Base-by-base conservation (phyloP, 257 asterid species). In the Solanum habrochaites region DNA sequence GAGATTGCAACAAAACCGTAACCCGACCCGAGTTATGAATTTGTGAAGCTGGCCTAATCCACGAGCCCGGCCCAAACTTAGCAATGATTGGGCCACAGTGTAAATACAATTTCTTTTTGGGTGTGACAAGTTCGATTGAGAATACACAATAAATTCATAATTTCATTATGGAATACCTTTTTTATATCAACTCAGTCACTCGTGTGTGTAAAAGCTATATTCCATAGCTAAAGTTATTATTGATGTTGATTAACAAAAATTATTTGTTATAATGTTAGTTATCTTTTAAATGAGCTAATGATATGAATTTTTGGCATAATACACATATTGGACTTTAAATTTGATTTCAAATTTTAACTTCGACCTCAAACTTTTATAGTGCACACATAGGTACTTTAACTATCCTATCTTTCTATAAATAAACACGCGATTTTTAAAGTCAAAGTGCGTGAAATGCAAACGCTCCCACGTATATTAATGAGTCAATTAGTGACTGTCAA, bases 1-100 rank as follows among this genome's bases (percentile, higher is more conserved):
- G 14, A 80, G 85, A 81, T 15, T 15, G 14, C 8, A 20, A 3
- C 27, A 47, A 29, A 31, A 40, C 16, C 3, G 7, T 11, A 49
- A 29, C 69, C 85, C 85, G 85, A 31, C 85, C 85, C 70, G 85
- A 18, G 11, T 49, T 3, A 6, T 20, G 69, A 81, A 47, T 73
- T 20, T 6, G 45, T 31, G 31, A 18, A 15, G 83, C 37, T n/a
- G n/a, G 60, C 23, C 37, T 7, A 75, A 39, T 39, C 47, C 6
- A 37, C 2, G 13, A 42, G 39, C 15, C 84, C 27, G 66, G 64
- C 25, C 27, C 66, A 45, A 78, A 45, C 25, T 13, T 25, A 25
- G n/a, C 37, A 18, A 75, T 13, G 47, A 21, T 11, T 72, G 78
- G 12, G 21, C 14, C 32, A n/a, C 31, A 62, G n/a, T 62, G 70